phyloP scores from a whole-genome alignment of 2,329 filamentous ascomycete genomes.

The Penicillium janthinellum region DNA sequence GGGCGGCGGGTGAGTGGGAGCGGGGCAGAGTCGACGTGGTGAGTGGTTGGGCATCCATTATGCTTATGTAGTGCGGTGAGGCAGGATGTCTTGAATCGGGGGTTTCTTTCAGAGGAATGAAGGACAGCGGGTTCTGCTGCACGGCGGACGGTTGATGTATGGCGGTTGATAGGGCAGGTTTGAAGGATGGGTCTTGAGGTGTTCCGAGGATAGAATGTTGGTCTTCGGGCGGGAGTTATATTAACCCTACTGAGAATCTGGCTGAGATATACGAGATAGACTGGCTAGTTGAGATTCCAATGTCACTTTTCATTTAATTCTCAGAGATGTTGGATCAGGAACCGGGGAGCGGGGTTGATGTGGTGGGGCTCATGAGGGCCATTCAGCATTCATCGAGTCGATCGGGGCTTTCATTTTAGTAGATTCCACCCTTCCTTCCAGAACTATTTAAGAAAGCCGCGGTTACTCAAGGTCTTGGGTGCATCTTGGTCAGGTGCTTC shows the following conservation, averaged over 20 bases:
- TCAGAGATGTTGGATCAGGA: conserved; percentile 13
- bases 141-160: background rate
- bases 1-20: background rate
- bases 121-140: background rate
- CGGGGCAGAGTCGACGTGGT: conserved; percentile 9
- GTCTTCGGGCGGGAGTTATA: background rate
- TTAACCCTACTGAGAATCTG: background rate
- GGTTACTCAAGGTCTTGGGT: background rate
- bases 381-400: background rate
- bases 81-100: conserved; percentile 2
- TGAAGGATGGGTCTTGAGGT: background rate
- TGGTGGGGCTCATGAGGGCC: conserved; percentile 10
- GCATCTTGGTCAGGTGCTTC: background rate
- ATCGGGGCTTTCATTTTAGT: background rate
- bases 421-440: background rate
- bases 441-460: background rate
- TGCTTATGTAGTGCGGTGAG: background rate
- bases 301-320: background rate
- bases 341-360: conserved; percentile 19
- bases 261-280: background rate
- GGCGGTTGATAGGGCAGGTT: background rate
- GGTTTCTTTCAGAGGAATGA: background rate
- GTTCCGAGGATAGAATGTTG: background rate
- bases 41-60: conserved; percentile 26
- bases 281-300: background rate